These are phyloP conservation scores for Acer yangbiense DNA, from an alignment of 345 rosid species.

Conservation along the genomic window DNA sequence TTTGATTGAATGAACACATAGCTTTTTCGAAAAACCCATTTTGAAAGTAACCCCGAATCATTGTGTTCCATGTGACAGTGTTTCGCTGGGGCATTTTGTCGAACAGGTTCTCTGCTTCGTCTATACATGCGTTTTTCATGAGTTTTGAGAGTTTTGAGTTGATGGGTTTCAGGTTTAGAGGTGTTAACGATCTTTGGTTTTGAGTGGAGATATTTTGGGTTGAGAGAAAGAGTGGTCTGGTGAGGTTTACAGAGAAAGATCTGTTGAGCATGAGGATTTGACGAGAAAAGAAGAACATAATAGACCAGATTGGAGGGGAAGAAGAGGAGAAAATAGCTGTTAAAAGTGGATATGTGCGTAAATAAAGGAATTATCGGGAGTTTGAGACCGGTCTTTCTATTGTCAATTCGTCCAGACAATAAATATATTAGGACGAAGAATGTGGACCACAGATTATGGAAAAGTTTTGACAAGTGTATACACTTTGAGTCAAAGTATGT, in stretches of 20 bases:
- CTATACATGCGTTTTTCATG: slow-evolving; percentile 34
- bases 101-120: slow-evolving; percentile 40
- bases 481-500: too few relatives aligned
- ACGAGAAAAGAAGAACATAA: background rate
- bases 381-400: too few relatives aligned
- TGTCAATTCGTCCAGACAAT: too few relatives aligned
- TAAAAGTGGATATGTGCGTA: too few relatives aligned
- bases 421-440: too few relatives aligned
- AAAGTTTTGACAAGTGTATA: too few relatives aligned
- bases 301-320: background rate
- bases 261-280: slow-evolving; percentile 9
- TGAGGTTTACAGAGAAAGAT: slow-evolving; percentile 6
- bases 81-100: slow-evolving; percentile 40
- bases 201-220: background rate
- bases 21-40: slow-evolving; percentile 34
- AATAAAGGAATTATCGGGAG: too few relatives aligned
- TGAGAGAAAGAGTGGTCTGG: slow-evolving; percentile 18
- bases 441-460: too few relatives aligned
- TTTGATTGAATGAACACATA: slow-evolving; percentile 26
- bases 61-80: slow-evolving; percentile 41
- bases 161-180: slow-evolving; percentile 29
- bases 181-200: slow-evolving; percentile 5
- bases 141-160: slow-evolving; percentile 24
- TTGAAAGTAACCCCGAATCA: slow-evolving; percentile 45
- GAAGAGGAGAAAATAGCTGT: too few relatives aligned